A percentile compares a stretch with the other conserved stretches of the same genome.
Conservation (phyloP, 306 rosid species). For the Rosa lucieae region DNA sequence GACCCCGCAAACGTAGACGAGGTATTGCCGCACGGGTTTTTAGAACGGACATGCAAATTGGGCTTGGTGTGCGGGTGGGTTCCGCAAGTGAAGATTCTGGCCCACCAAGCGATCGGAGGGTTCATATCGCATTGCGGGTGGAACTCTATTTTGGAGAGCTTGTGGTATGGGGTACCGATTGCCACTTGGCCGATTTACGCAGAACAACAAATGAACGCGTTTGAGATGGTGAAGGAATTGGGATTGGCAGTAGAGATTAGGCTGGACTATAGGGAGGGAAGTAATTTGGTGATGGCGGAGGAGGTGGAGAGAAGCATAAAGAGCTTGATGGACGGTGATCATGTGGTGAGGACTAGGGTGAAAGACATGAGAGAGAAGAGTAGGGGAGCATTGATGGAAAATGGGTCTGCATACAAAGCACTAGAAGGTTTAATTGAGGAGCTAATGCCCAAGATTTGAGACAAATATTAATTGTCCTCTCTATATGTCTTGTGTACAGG, state of each 20-base stretch:
- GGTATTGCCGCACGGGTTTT: constrained; percentile 40
- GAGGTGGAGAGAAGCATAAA: constrained; percentile 37
- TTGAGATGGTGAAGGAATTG: constrained; percentile 57
- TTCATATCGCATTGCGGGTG: constrained; percentile 70
- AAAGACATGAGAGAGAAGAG: not conserved
- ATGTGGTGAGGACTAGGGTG: constrained; percentile 38
- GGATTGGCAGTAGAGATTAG: constrained; percentile 55
- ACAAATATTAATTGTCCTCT: too few relatives aligned
- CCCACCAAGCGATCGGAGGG: constrained; percentile 47
- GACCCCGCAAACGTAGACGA: not conserved
- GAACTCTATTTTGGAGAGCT: constrained; percentile 62
- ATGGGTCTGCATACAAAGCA: too few relatives aligned
- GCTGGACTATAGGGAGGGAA: constrained; percentile 44
- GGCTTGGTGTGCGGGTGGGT: constrained; percentile 59
- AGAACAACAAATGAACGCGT: constrained; percentile 60
- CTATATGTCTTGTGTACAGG: not conserved
- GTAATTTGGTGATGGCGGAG: constrained; percentile 37
- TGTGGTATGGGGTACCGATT: constrained; percentile 57
- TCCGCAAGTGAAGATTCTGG: constrained; percentile 49
- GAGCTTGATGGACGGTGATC: constrained; percentile 29
- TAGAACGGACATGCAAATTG: constrained; percentile 32
- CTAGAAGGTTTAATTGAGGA: too few relatives aligned
- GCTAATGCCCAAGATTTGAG: too few relatives aligned
- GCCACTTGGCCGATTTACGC: constrained; percentile 70
- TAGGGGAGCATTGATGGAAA: too few relatives aligned